Base-by-base conservation (phyloP, 495 filamentous ascomycete species). In the Aspergillus avenaceus region DNA sequence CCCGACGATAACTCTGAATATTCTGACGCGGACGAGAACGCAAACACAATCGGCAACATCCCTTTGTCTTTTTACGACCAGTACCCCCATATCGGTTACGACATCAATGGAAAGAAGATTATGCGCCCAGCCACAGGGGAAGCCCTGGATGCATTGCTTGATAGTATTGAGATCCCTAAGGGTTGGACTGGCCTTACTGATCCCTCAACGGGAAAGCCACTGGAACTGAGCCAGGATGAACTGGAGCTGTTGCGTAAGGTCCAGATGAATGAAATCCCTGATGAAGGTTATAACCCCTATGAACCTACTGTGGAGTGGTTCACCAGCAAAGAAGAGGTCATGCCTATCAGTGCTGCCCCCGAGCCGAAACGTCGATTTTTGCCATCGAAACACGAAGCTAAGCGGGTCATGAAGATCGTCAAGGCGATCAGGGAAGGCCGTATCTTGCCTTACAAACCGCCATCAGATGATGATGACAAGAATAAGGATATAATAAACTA, bases 51-150 rank as follows among this genome's bases (percentile, higher is more conserved):
- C 63, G 93, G 93, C 49, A 79, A 97, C 63, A 98, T 98, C 52
- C 90, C 92, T 11, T 67, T 97, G 16, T 84, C 85, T 23, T 96
- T 96, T 71, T 98, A 98, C 76, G 92, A 97, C 62, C 85, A 87
- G 38, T 97, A 96, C 63, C 93, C 95, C 46, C 93, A 98, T 66
- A 96, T 98, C 65, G 93, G 93, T 34, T 98, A 98, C 69, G 88
- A 97, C 63, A 96, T 98, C 69, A 95, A 98, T 71, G 93, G 93
- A 66, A 96, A 91, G 76, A 95, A 88, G 67, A 95, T 98, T 48
- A 85, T 95, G 83, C 88, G 93, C 40, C 93, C 93, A 2, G 93
- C 93, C 25, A 91, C 90, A 62, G 93, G 93, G 27, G 86, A 95
- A 62, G 93, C 95, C 31, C 73, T 98, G 25, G 95, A 98, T 79